Percentiles rank a stretch among this genome's conserved stretches.
phyloP scores from a whole-genome alignment of 139 green algal genomes.

The Zygnema circumcarinatum region DNA sequence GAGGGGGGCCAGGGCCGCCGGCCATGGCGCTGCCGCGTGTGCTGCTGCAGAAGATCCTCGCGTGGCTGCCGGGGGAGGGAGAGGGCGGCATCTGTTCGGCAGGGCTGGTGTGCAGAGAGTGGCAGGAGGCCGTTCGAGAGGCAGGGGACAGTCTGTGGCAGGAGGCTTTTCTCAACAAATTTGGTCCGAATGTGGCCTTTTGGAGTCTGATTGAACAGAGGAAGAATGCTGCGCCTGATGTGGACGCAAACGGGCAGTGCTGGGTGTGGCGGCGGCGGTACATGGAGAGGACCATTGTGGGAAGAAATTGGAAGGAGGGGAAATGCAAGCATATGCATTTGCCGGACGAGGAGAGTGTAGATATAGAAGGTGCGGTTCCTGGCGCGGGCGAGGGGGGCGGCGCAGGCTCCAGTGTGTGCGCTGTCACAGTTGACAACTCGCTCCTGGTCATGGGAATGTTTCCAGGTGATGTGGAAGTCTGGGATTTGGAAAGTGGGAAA shows the following conservation, averaged over 20 bases:
- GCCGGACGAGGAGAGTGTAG: background rate
- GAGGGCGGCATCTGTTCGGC: background rate
- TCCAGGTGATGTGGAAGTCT: constrained; percentile 1
- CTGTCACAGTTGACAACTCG: background rate
- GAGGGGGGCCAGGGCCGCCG: too few species aligned
- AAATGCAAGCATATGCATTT: constrained; percentile 18
- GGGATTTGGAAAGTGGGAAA: constrained; percentile 4
- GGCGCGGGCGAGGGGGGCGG: background rate
- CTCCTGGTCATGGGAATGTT: constrained; percentile 9
- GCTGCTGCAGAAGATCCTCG: background rate
- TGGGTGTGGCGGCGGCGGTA: constrained; percentile 6
- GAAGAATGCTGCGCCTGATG: background rate
- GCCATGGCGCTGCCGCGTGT: background rate
- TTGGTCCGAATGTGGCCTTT: background rate
- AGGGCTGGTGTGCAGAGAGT: constrained; percentile 3
- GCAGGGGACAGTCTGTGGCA: constrained; percentile 6
- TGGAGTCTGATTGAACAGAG: background rate
- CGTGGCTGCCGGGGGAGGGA: background rate
- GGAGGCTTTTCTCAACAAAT: constrained; percentile 8
- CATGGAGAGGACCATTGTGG: background rate
- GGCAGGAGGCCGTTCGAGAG: background rate
- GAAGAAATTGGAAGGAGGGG: background rate
- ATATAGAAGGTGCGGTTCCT: background rate
- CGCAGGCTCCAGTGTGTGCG: background rate
- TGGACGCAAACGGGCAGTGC: background rate